Conservation (phyloP, 108 stramenopile genomes). For the Stephanodiscus minutulus region DNA sequence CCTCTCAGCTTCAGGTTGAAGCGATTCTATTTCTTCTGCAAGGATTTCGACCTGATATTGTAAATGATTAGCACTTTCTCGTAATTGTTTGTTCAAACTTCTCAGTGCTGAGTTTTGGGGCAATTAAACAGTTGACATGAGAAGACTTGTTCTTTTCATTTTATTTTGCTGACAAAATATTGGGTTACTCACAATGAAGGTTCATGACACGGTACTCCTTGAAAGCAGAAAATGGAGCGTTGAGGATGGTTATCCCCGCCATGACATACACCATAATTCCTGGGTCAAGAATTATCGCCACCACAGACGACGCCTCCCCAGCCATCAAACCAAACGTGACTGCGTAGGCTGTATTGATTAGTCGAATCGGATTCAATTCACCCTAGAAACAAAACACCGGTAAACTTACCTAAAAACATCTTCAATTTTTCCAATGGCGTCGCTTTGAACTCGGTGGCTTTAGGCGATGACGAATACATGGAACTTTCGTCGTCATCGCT, state of each 20-base stretch:
- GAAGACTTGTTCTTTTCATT: neutral
- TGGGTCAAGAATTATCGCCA: neutral
- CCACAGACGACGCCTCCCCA: neutral
- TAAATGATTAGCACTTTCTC: neutral
- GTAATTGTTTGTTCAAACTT: neutral
- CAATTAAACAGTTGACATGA: neutral
- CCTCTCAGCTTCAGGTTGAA: constrained; percentile 1
- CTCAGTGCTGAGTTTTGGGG: neutral
- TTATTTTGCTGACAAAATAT: neutral
- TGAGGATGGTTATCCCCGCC: neutral
- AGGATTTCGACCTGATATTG: neutral
- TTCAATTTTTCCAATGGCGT: neutral
- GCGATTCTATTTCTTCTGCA: neutral
- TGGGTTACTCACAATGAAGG: neutral
- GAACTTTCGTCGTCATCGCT: neutral
- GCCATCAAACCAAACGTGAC: neutral
- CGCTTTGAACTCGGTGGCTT: neutral
- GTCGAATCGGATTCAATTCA: neutral
- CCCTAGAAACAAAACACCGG: neutral
- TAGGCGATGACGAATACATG: neutral
- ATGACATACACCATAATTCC: neutral
- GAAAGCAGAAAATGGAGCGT: neutral
- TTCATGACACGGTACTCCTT: constrained; percentile 1
- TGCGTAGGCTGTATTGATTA: neutral
- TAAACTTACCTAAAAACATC: neutral